These are phyloP conservation scores for Auriculariales sp. DNA, from an alignment of 768 basidiomycete genomes.

Conservation along the genomic window DNA sequence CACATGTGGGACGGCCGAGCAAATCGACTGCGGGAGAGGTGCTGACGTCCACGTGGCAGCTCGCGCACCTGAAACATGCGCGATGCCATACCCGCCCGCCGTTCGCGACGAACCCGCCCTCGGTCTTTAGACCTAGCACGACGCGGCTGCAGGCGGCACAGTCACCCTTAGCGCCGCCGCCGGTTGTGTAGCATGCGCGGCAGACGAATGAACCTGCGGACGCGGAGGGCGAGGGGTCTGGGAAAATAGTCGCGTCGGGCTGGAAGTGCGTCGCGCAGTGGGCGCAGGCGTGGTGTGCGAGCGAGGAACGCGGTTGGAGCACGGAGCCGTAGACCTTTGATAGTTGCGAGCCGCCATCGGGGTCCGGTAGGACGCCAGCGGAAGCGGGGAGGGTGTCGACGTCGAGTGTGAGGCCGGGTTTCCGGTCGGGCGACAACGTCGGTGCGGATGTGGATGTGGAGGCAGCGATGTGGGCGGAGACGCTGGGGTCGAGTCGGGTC, in stretches of 20 bases:
- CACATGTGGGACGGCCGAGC: slow-evolving; percentile 66
- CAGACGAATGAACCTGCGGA: slow-evolving; percentile 43
- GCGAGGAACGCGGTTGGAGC: slow-evolving; percentile 60
- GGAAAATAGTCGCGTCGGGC: slow-evolving; percentile 78
- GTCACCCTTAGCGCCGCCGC: slow-evolving; percentile 65
- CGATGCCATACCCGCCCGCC: slow-evolving; percentile 68
- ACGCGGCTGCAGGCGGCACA: slow-evolving; percentile 55
- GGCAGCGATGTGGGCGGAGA: slow-evolving; percentile 44
- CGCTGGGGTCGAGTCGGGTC: slow-evolving; percentile 18
- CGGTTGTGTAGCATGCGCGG: slow-evolving; percentile 51
- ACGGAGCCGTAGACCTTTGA: slow-evolving; percentile 80
- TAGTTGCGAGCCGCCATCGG: slow-evolving; percentile 34
- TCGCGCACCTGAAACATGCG: slow-evolving; percentile 61
- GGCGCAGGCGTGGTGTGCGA: slow-evolving; percentile 55
- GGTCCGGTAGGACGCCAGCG: slow-evolving; percentile 45
- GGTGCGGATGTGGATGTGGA: slow-evolving; percentile 36
- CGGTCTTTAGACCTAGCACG: slow-evolving; percentile 59
- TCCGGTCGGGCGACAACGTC: slow-evolving; percentile 37
- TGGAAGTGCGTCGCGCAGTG: slow-evolving; percentile 50
- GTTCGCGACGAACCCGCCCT: slow-evolving; percentile 66
- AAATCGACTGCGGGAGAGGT: slow-evolving; percentile 69
- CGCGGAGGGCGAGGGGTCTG: slow-evolving; percentile 35
- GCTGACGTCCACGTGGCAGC: slow-evolving; percentile 60
- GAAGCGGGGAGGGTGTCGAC: slow-evolving; percentile 18
- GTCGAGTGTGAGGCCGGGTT: slow-evolving; percentile 11